phyloP scores from a whole-genome alignment of 768 basidiomycete genomes.

The Phylloporus rhodoxanthus region DNA sequence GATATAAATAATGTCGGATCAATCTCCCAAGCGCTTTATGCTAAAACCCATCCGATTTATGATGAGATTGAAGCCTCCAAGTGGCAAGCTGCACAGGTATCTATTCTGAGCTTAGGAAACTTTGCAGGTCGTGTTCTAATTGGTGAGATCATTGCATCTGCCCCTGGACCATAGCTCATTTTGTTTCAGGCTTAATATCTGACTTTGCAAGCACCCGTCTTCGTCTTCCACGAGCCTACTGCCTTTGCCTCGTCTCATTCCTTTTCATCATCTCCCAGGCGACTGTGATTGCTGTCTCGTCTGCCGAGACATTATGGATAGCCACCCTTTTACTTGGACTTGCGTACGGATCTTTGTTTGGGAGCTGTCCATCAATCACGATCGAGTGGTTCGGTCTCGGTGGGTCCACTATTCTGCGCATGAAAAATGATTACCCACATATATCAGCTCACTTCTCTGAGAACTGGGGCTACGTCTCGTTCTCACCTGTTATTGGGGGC shows the following conservation, averaged over 20 bases:
- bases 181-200: conserved; percentile 52
- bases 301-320: conserved; percentile 59
- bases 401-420: conserved; percentile 33
- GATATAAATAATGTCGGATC: conserved; percentile 87
- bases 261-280: conserved; percentile 73
- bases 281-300: conserved; percentile 47
- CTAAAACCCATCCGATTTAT: conserved; percentile 53
- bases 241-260: conserved; percentile 58
- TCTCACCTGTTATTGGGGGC: conserved; percentile 71
- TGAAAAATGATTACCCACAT: not conserved
- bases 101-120: conserved; percentile 75
- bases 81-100: conserved; percentile 84
- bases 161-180: not conserved
- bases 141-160: conserved; percentile 36
- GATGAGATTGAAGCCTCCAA: conserved; percentile 61
- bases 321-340: conserved; percentile 32
- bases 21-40: conserved; percentile 64
- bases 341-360: conserved; percentile 71
- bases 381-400: conserved; percentile 89
- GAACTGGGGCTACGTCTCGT: conserved; percentile 77
- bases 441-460: conserved; percentile 64
- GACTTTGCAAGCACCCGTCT: conserved; percentile 57
- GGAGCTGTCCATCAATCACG: conserved; percentile 65
- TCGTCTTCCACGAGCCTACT: conserved; percentile 60
- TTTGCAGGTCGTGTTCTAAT: conserved; percentile 73